Evolutionary conservation across 768 basidiomycete species (phyloP).

Genomic region (Candolleomyces efflorescens): DNA sequence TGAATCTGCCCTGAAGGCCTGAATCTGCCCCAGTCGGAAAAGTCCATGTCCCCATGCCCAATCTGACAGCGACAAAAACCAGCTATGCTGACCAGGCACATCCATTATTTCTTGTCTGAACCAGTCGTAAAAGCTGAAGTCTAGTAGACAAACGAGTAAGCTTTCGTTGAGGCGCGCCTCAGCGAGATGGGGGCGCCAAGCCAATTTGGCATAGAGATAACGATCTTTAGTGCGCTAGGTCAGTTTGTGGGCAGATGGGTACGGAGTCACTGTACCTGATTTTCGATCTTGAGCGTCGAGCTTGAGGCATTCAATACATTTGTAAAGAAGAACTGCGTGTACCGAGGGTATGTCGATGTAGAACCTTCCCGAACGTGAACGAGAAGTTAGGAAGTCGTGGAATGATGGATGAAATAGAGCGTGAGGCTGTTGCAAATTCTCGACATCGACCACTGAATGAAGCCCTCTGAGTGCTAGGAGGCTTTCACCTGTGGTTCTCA

Average conservation of each 20-base stretch:
- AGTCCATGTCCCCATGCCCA: neutral
- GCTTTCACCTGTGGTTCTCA: neutral
- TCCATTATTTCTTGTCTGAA: neutral
- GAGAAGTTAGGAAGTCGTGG: neutral
- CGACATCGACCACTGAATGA: neutral
- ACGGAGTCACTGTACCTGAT: neutral
- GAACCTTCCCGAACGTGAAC: neutral
- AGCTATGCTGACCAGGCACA: neutral
- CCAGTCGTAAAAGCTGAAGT: neutral
- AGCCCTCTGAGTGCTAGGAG: neutral
- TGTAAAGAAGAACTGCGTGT: neutral
- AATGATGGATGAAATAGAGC: neutral
- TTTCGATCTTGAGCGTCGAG: neutral
- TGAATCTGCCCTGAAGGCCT: neutral
- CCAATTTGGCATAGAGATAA: neutral
- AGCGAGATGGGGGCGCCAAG: neutral
- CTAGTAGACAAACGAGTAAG: neutral
- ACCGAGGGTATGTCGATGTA: neutral
- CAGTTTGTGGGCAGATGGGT: too few species aligned
- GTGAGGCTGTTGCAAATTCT: neutral
- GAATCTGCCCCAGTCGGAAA: neutral
- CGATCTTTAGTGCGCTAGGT: neutral
- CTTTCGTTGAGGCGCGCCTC: neutral
- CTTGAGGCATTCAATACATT: neutral
- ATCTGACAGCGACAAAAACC: neutral